Conservation (phyloP, 306 rosid genomes). For the Cicer cuneatum region DNA sequence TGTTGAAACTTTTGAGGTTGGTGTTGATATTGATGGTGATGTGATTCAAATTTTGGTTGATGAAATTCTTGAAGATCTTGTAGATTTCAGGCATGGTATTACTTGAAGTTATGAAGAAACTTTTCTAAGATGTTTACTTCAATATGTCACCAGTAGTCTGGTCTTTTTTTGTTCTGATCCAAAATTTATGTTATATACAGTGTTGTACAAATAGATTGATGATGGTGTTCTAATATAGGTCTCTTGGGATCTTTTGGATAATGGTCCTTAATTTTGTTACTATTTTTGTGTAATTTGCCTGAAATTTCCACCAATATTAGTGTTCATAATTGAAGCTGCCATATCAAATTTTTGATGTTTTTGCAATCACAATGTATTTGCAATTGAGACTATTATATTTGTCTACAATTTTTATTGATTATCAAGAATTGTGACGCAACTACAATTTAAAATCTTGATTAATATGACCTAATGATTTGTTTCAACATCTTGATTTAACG, state of each 20-base stretch:
- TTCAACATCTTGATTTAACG: neutral
- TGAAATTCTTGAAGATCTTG: constrained; percentile 62
- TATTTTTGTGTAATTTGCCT: neutral
- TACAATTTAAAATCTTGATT: too few species aligned
- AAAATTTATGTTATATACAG: constrained; percentile 14
- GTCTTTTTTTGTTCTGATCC: constrained; percentile 12
- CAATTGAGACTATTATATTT: neutral
- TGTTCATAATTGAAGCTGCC: neutral
- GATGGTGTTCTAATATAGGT: constrained; percentile 19
- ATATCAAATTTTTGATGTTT: neutral
- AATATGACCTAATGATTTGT: too few species aligned
- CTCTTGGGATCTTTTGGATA: neutral
- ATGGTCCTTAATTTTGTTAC: neutral
- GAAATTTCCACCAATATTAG: neutral
- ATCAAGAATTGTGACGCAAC: too few species aligned
- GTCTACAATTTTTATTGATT: neutral
- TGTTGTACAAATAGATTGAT: constrained; percentile 54
- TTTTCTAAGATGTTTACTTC: constrained; percentile 21
- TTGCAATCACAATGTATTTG: neutral
- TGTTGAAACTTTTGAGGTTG: constrained; percentile 69
- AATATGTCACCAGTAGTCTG: constrained; percentile 14
- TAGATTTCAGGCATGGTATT: constrained; percentile 34
- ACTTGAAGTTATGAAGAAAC: constrained; percentile 35
- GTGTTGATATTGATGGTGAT: constrained; percentile 56
- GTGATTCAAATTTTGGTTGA: constrained; percentile 63